Conservation (phyloP, 306 rosid genomes). For the Cicer arietinum region DNA sequence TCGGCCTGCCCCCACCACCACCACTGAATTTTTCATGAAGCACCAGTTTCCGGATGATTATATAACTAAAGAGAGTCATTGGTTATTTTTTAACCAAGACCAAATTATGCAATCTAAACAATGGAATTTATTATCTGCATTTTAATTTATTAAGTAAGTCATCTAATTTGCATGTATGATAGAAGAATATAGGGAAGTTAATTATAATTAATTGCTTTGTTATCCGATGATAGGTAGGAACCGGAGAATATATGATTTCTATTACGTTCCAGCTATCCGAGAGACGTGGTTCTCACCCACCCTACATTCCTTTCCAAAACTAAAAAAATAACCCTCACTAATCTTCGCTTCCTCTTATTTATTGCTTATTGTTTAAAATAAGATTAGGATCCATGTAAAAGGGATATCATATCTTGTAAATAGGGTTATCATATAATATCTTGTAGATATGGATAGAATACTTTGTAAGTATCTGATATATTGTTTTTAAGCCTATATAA, state of each 20-base stretch:
- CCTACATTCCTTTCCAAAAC: neutral
- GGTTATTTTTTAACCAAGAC: neutral
- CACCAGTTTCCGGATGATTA: conserved; percentile 5
- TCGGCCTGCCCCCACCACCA: neutral
- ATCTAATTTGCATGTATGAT: conserved; percentile 1
- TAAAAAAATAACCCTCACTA: no score
- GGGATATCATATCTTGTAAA: no score
- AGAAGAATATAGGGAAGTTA: conserved; percentile 20
- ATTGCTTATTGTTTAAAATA: no score
- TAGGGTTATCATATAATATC: no score
- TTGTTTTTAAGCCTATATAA: no score
- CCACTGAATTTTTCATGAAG: neutral
- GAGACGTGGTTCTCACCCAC: neutral
- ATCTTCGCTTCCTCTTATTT: no score
- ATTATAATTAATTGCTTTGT: conserved; percentile 12
- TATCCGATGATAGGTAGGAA: conserved; percentile 7
- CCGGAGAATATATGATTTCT: neutral
- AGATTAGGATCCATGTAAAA: no score
- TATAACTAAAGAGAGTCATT: neutral
- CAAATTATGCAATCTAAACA: conserved; percentile 6
- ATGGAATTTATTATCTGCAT: neutral
- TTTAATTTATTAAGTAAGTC: conserved; percentile 3
- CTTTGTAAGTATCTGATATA: no score
- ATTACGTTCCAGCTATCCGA: neutral
- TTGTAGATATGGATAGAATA: no score